These are phyloP conservation scores for Avena sativa DNA, from an alignment of 176 grass and related monocot genomes.

Conservation along the genomic window DNA sequence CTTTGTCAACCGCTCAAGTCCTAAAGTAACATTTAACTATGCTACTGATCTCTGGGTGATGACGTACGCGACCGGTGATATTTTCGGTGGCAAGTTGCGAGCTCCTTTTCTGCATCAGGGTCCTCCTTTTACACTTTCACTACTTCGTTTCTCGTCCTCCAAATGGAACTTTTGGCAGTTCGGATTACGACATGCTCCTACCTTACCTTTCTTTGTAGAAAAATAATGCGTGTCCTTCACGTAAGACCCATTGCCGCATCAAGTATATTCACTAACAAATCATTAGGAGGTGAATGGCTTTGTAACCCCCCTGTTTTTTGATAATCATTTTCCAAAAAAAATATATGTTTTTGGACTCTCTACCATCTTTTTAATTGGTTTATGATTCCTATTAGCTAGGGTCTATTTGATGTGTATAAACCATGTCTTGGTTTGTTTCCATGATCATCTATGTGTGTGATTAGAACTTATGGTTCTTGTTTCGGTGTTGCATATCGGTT, in stretches of 20 bases:
- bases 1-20: conserved; percentile 29
- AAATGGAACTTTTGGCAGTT: conserved; percentile 18
- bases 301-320: background rate
- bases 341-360: no score
- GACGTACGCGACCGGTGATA: background rate
- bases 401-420: no score
- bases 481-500: no score
- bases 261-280: background rate
- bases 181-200: conserved; percentile 14
- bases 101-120: conserved; percentile 35
- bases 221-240: background rate
- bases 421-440: no score
- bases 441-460: no score
- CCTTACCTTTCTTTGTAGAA: background rate
- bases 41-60: background rate
- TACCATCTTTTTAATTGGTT: no score
- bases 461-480: no score
- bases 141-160: background rate
- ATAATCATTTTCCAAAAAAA: no score
- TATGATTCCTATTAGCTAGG: no score
- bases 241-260: no score
- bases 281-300: background rate
- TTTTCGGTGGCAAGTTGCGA: conserved; percentile 12
- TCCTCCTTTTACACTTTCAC: conserved; percentile 20
- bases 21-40: conserved; percentile 34